A percentile compares a stretch with the other conserved stretches of the same genome.
Evolutionary conservation across 1,139 yeast genomes (phyloP).

Genomic region (Dujonia santamariae): DNA sequence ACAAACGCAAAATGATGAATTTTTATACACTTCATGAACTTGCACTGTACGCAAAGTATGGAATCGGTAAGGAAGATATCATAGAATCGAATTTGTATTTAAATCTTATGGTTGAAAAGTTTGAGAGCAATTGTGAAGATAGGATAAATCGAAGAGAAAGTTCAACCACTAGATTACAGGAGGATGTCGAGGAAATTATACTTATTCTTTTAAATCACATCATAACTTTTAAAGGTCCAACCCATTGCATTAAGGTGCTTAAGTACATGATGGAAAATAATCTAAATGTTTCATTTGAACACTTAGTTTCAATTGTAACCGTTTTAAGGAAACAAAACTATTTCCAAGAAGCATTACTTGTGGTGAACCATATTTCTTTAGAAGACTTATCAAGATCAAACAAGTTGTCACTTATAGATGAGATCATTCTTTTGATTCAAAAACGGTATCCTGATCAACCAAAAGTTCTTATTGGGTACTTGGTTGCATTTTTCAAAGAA

Average conservation of each 20-base stretch:
- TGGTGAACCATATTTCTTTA: slow-evolving; percentile 32
- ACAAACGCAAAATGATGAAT: slow-evolving; percentile 26
- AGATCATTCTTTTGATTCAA: slow-evolving; percentile 31
- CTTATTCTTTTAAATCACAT: slow-evolving; percentile 28
- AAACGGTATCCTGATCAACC: slow-evolving; percentile 31
- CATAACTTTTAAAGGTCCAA: slow-evolving; percentile 38
- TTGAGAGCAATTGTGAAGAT: slow-evolving; percentile 26
- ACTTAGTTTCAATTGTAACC: slow-evolving; percentile 25
- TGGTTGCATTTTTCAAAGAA: slow-evolving; percentile 26
- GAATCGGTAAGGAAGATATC: slow-evolving; percentile 27
- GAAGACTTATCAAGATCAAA: slow-evolving; percentile 18
- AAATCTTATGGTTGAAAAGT: slow-evolving; percentile 33
- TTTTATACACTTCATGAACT: slow-evolving; percentile 32
- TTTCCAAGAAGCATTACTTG: slow-evolving; percentile 33
- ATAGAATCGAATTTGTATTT: slow-evolving; percentile 33
- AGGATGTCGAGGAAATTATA: slow-evolving; percentile 28
- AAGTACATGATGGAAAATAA: slow-evolving; percentile 30
- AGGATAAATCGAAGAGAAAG: not conserved
- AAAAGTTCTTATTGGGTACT: slow-evolving; percentile 37
- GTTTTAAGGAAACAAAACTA: slow-evolving; percentile 26
- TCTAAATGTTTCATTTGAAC: slow-evolving; percentile 23
- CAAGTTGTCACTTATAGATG: slow-evolving; percentile 21
- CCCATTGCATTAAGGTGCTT: slow-evolving; percentile 30
- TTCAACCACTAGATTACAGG: not conserved
- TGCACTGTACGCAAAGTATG: slow-evolving; percentile 19